phyloP scores from a whole-genome alignment of 169 alveolate genomes.

The Plasmodium gonderi region DNA sequence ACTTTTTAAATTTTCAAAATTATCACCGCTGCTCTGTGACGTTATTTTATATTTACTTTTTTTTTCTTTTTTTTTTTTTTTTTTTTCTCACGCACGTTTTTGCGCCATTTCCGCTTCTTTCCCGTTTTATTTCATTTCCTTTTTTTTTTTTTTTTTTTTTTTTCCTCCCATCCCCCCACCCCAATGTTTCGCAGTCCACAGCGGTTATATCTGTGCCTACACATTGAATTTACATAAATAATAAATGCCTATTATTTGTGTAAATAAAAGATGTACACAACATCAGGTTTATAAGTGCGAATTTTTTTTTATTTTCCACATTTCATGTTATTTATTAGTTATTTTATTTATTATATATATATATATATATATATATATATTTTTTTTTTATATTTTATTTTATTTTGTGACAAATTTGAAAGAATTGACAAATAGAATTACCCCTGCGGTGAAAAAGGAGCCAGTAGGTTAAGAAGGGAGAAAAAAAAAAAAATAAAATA shows the following conservation, averaged over 20 bases:
- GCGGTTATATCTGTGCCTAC: slow-evolving; percentile 19
- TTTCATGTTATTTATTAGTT: slow-evolving; percentile 1
- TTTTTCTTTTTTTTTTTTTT: slow-evolving; percentile 27
- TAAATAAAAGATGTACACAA: slow-evolving; percentile 20
- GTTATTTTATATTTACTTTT: slow-evolving; percentile 14
- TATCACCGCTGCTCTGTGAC: not conserved
- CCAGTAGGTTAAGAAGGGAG: not conserved
- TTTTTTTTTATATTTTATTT: not conserved
- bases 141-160: slow-evolving; percentile 39
- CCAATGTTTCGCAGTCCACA: slow-evolving; percentile 13
- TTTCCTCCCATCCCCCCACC: not conserved
- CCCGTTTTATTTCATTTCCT: not conserved
- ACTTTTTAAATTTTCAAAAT: slow-evolving; percentile 30
- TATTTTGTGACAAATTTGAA: slow-evolving; percentile 50
- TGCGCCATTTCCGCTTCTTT: not conserved
- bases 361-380: not conserved
- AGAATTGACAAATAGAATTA: slow-evolving; percentile 31
- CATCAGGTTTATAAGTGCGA: slow-evolving; percentile 54
- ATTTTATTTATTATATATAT: not conserved
- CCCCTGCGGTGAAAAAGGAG: slow-evolving; percentile 23
- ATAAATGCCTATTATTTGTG: slow-evolving; percentile 22
- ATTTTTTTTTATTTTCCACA: slow-evolving; percentile 28
- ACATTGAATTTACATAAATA: slow-evolving; percentile 3
- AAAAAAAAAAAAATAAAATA: not conserved
- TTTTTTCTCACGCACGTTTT: not conserved